Evolutionary conservation across 73 alveolate species (phyloP).

Genomic region (Halteria grandinella): DNA sequence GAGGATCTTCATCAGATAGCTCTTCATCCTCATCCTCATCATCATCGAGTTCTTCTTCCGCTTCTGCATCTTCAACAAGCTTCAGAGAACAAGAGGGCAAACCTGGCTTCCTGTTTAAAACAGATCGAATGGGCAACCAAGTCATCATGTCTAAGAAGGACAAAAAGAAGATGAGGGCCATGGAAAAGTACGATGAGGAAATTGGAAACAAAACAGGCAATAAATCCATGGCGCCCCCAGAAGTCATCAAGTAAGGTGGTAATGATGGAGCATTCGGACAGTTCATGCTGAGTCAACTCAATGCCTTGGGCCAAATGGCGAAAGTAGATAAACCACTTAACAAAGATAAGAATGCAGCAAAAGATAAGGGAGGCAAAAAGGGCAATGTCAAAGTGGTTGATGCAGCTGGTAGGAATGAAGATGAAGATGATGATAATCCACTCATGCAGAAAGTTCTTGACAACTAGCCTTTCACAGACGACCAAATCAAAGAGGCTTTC

Average conservation of each 20-base stretch:
- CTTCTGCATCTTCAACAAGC: too few relatives aligned
- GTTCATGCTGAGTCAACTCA: neutral
- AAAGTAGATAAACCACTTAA: neutral
- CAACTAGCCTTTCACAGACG: conserved; percentile 74
- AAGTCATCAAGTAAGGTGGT: neutral
- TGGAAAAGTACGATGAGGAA: too few relatives aligned
- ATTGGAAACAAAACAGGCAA: too few relatives aligned
- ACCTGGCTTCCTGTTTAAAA: too few relatives aligned
- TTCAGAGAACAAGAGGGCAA: too few relatives aligned
- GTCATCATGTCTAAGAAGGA: too few relatives aligned
- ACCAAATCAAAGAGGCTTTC: conserved; percentile 82
- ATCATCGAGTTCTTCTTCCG: too few relatives aligned
- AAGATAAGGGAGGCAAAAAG: neutral
- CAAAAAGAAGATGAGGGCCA: too few relatives aligned
- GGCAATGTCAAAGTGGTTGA: neutral
- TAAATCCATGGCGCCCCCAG: neutral
- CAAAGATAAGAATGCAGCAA: neutral
- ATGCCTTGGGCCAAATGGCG: neutral
- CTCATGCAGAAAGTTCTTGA: conserved; percentile 8
- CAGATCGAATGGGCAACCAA: too few relatives aligned
- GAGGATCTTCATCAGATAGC: too few relatives aligned
- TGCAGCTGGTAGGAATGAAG: neutral
- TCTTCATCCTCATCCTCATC: too few relatives aligned
- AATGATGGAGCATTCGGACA: neutral
- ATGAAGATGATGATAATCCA: neutral